Base-by-base conservation (phyloP, 345 rosid genomes). In the Populus euphratica region DNA sequence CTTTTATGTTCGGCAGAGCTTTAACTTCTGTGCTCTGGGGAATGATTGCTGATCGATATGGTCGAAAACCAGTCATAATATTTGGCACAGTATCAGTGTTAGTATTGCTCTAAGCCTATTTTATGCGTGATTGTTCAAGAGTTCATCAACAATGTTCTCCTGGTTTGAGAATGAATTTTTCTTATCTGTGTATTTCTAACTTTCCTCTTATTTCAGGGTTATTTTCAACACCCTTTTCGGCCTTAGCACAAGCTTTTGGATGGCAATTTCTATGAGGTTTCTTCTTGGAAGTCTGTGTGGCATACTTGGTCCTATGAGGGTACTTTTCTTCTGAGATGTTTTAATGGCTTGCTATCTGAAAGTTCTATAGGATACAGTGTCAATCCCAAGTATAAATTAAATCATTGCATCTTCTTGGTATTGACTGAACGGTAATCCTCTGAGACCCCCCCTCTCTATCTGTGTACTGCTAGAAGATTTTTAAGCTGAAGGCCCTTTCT, bases 1-100 rank as follows among this genome's bases (percentile, higher is more conserved):
- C 97, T 29, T 93, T 90, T 80, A 93, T 91, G 97, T 78, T 93
- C 61, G 97, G 97, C 82, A 89, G 97, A 86, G 92, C 92, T 62
- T 82, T 90, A 84, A 93, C 97, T 69, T 93, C 93, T 44, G 71
- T 93, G 49, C 47, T 84, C 62, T 90, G 96, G 97, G 97, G 97
- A 63, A 70, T 89, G 74, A 68, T 91, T 72, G 93, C 96, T n/a
- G 96, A 93, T 85, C 88, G 88, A 69, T 89, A 86, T 81, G 97
- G 96, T 62, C 91, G 97, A 70, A 92, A 87, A 82, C 96, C 96
- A 35, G 85, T 93, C 70, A 89, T 91, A 75, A 65, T 90, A 59
- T 70, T 89, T 25, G 96, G 86, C 23, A 79, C 85, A 39, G 59
- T 83, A 63, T 23, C 93, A 72, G 88, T 91, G 96, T 90, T 62